Evolutionary conservation across 2,329 filamentous ascomycete genomes (phyloP).

Genomic region (Penicillium hordei): DNA sequence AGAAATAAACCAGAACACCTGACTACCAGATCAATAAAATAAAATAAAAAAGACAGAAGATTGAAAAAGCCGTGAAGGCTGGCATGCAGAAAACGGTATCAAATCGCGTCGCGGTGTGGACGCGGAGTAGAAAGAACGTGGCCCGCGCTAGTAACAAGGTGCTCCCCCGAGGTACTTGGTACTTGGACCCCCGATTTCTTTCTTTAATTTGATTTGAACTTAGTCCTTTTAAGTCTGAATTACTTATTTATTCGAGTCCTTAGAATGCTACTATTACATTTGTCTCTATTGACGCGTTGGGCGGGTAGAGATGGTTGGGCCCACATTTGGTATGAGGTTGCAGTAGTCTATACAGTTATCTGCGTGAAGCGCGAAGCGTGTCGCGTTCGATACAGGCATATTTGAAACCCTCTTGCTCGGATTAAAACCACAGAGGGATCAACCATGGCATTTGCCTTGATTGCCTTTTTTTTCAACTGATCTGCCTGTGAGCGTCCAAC

Average conservation of each 20-base stretch:
- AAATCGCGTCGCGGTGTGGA: constrained; percentile 39
- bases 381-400: background rate
- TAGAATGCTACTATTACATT: background rate
- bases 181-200: constrained; percentile 1
- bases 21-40: constrained; percentile 10
- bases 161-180: constrained; percentile 15
- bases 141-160: constrained; percentile 27
- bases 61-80: constrained; percentile 17
- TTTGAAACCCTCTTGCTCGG: background rate
- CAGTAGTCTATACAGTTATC: constrained; percentile 2
- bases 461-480: background rate
- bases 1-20: constrained; percentile 11
- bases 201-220: background rate
- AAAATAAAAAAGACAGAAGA: constrained; percentile 6
- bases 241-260: background rate
- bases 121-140: constrained; percentile 32
- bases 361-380: constrained; percentile 1
- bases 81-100: constrained; percentile 25
- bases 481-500: constrained; percentile 1
- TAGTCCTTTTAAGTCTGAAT: background rate
- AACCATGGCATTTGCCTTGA: background rate
- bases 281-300: background rate
- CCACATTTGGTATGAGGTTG: constrained; percentile 4
- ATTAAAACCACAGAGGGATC: background rate
- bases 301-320: background rate